These are phyloP conservation scores for Phytophthora cactorum DNA, from an alignment of 352 stramenopile species.

Conservation along the genomic window DNA sequence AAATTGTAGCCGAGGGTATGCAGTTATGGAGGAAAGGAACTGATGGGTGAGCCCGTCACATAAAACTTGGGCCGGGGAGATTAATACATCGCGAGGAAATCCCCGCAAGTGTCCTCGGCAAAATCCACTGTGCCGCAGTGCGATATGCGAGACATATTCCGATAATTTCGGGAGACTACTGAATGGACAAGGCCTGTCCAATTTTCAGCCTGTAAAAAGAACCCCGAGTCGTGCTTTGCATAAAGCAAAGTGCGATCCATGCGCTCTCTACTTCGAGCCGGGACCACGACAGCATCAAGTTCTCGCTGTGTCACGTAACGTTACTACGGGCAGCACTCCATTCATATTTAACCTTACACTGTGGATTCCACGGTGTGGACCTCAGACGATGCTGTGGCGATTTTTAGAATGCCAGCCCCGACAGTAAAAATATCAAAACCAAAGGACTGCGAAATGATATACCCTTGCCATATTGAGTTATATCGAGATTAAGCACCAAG, in stretches of 20 bases:
- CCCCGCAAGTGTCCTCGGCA: not conserved
- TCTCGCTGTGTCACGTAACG: not conserved
- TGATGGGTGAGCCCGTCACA: slow-evolving; percentile 38
- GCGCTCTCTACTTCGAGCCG: slow-evolving; percentile 6
- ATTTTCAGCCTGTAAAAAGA: not conserved
- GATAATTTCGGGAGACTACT: not conserved
- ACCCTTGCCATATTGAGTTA: not conserved
- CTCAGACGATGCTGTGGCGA: too few relatives aligned
- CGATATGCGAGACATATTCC: not conserved
- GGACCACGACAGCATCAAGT: not conserved
- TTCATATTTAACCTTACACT: too few relatives aligned
- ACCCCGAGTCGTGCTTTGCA: not conserved
- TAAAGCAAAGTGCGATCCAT: not conserved
- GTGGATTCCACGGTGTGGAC: too few relatives aligned
- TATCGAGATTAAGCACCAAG: not conserved
- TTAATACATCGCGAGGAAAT: not conserved
- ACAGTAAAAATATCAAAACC: too few relatives aligned
- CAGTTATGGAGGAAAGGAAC: not conserved
- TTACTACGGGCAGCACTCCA: too few relatives aligned
- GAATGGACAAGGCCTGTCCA: not conserved
- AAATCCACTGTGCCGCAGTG: slow-evolving; percentile 5
- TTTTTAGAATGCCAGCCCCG: too few relatives aligned
- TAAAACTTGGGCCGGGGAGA: slow-evolving; percentile 24
- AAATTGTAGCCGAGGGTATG: not conserved
- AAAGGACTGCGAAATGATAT: not conserved